Evolutionary conservation across 306 rosid genomes (phyloP).

Genomic region (Acacia acuminata): DNA sequence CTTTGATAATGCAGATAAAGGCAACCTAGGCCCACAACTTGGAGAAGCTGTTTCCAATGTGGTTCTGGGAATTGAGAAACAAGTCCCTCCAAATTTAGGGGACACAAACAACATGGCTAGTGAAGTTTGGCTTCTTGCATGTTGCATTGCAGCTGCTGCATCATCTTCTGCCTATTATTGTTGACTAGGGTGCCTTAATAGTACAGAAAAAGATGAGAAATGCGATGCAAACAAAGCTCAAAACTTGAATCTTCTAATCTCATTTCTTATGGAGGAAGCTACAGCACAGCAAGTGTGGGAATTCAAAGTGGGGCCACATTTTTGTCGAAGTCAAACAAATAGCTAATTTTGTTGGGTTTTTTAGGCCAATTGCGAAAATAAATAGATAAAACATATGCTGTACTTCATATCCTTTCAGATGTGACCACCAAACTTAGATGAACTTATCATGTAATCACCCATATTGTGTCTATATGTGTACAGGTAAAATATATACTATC

Average conservation of each 20-base stretch:
- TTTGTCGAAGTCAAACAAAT: neutral
- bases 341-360: neutral
- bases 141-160: neutral
- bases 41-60: neutral
- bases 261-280: neutral
- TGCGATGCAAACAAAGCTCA: neutral
- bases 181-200: neutral
- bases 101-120: neutral
- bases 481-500: neutral
- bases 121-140: neutral
- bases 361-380: neutral
- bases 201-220: neutral
- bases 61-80: neutral
- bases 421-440: neutral
- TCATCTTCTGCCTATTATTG: neutral
- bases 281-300: neutral
- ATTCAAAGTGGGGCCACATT: neutral
- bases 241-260: neutral
- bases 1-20: neutral
- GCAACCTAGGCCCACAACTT: neutral
- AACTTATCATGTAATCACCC: constrained; percentile 7
- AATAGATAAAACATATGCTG: neutral
- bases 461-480: neutral
- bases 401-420: neutral
- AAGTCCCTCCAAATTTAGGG: neutral